Evolutionary conservation across 768 basidiomycete species (phyloP), one percentile per base, ranked within the genome.

Genomic region (Pholiota microspora): DNA sequence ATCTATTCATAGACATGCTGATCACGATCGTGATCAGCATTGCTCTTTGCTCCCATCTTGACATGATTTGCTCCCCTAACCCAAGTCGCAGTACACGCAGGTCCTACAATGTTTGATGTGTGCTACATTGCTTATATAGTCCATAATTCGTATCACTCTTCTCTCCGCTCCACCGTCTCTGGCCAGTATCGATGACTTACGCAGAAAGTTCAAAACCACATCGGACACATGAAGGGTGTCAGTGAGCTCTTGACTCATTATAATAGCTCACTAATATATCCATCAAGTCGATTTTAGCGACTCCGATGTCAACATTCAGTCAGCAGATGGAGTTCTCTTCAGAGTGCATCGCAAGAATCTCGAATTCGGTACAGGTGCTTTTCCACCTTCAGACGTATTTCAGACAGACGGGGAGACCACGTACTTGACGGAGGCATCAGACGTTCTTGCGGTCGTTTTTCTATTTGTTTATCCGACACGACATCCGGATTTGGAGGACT

Each of bases 401-500:
- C 49, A 60, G 9, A 56, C 59, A 7, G 13, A 34, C 9, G 61
- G 51, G 7, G 64, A 66, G 38, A 40, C 45, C 1, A 59, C 67
- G 13, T n/a, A 55, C 2, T 55, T 70, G 10, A 51, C 60, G 8
- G 70, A 71, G 49, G 34, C 44, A 1, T 48, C 58, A 2, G 54
- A 58, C 1, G 62, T 61, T 1, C 62, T 71, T 4, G 64, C 58
- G 5, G 51, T 69, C 10, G 59, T 70, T 16, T 70, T 72, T 45
- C 58, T 62, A 8, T 71, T 67, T 44, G 50, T 68, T n/a, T 62
- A 62, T 21, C 67, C 69, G 1, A 51, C 54, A 18, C 59, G 60
- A 21, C 64, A 67, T 28, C 67, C 67, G 2, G 38, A 55, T 31
- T 49, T 69, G 13, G 56, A 59, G 23, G 51, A 56, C n/a, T 49